Conservation (phyloP, 1,284 basidiomycete genomes). For the Cryptococcus sp. region DNA sequence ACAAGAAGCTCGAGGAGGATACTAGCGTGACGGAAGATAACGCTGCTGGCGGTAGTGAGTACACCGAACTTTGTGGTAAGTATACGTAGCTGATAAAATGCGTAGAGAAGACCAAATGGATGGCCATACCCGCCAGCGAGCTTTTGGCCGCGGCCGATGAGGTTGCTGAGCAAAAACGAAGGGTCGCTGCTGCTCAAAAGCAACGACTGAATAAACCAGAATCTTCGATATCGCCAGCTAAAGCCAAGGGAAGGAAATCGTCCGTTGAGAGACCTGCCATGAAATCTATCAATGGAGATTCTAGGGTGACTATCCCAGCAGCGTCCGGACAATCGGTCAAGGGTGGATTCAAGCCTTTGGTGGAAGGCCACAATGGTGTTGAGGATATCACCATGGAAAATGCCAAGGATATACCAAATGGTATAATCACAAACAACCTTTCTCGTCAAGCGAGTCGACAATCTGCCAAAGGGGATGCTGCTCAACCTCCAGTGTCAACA, state of each 20-base stretch:
- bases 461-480: no score
- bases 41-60: conserved; percentile 23
- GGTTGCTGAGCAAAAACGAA: conserved; percentile 29
- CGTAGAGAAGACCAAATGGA: conserved; percentile 48
- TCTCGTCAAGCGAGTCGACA: conserved; percentile 10
- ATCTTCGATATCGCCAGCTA: neutral
- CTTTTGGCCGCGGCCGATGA: conserved; percentile 46
- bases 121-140: conserved; percentile 43
- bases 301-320: conserved; percentile 4
- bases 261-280: neutral
- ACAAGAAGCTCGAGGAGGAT: conserved; percentile 22
- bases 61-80: neutral
- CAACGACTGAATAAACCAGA: conserved; percentile 8
- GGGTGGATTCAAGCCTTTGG: no score
- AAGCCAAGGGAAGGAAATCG: conserved; percentile 11
- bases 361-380: no score
- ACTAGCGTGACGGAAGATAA: conserved; percentile 9
- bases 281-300: conserved; percentile 6
- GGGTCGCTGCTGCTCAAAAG: conserved; percentile 3
- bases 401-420: conserved; percentile 9
- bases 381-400: no score
- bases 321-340: neutral
- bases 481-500: no score
- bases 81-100: neutral
- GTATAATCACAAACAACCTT: conserved; percentile 4